Conservation (phyloP, 768 basidiomycete genomes). For the Mycena epipterygia region DNA sequence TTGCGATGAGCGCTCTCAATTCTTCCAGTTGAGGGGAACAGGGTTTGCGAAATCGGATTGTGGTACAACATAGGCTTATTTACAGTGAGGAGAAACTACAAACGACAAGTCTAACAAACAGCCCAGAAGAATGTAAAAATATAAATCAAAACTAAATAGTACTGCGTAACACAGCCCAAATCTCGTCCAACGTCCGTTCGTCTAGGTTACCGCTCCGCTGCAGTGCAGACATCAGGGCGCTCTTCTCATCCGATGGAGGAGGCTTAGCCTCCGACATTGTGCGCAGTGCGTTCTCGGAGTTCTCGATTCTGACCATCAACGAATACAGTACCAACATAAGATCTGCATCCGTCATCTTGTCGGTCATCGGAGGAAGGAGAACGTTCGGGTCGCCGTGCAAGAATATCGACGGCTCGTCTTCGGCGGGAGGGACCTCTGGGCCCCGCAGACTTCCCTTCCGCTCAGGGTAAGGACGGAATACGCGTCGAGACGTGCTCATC, state of each 20-base stretch:
- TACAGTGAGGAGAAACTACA: slow-evolving; percentile 22
- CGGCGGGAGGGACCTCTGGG: slow-evolving; percentile 35
- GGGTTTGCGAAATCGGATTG: background rate
- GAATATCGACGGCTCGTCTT: slow-evolving; percentile 47
- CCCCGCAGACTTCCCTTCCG: slow-evolving; percentile 60
- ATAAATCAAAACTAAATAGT: slow-evolving; percentile 39
- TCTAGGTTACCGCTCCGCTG: slow-evolving; percentile 56
- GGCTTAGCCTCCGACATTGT: slow-evolving; percentile 40
- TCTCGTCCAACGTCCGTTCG: slow-evolving; percentile 61
- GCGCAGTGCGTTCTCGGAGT: slow-evolving; percentile 64
- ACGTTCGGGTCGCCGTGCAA: slow-evolving; percentile 73
- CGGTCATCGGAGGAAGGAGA: slow-evolving; percentile 77
- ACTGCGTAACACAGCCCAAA: slow-evolving; percentile 52
- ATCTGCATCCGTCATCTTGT: slow-evolving; percentile 80
- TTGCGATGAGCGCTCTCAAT: too few species aligned
- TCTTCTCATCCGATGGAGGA: slow-evolving; percentile 38
- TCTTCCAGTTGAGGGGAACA: background rate
- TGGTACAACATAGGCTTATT: slow-evolving; percentile 31
- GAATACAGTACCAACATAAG: slow-evolving; percentile 83
- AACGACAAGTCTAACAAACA: slow-evolving; percentile 29
- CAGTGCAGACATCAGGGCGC: slow-evolving; percentile 52
- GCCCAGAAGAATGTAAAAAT: slow-evolving; percentile 18
- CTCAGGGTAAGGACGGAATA: slow-evolving; percentile 64
- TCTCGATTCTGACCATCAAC: slow-evolving; percentile 81
- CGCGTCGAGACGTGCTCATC: slow-evolving; percentile 72